phyloP scores from a whole-genome alignment of 306 rosid genomes.

The Cicer chorassanicum region DNA sequence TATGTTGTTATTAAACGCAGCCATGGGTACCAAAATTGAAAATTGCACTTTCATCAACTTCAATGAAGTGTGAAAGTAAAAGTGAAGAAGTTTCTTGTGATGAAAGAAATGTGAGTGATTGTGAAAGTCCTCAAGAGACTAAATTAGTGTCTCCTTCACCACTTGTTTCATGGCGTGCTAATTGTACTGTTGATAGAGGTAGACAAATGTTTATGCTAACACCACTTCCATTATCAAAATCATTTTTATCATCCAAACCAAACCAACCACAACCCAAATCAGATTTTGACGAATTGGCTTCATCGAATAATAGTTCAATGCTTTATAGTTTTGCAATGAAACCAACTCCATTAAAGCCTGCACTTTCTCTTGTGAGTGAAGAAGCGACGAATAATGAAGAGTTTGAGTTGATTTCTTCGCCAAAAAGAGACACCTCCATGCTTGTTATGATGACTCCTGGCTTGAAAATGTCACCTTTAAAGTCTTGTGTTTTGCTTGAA shows the following conservation, averaged over 20 bases:
- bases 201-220: constrained; percentile 90
- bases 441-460: constrained; percentile 79
- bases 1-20: constrained; percentile 55
- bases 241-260: constrained; percentile 57
- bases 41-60: constrained; percentile 50
- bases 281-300: constrained; percentile 53
- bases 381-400: constrained; percentile 44
- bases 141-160: constrained; percentile 86
- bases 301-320: constrained; percentile 35
- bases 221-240: constrained; percentile 84
- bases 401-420: constrained; percentile 48
- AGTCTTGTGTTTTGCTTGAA: constrained; percentile 86
- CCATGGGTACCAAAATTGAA: constrained; percentile 81
- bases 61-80: constrained; percentile 9
- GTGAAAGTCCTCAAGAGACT: constrained; percentile 57
- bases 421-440: constrained; percentile 56
- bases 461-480: constrained; percentile 84
- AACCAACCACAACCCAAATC: constrained; percentile 52
- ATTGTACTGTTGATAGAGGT: constrained; percentile 76
- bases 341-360: constrained; percentile 57
- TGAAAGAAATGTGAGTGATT: constrained; percentile 41
- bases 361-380: constrained; percentile 51
- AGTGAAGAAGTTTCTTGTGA: constrained; percentile 39
- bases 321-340: constrained; percentile 40
- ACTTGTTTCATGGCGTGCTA: constrained; percentile 91